phyloP scores from a whole-genome alignment of 2,329 filamentous ascomycete genomes.

The Colletotrichum limetticola region DNA sequence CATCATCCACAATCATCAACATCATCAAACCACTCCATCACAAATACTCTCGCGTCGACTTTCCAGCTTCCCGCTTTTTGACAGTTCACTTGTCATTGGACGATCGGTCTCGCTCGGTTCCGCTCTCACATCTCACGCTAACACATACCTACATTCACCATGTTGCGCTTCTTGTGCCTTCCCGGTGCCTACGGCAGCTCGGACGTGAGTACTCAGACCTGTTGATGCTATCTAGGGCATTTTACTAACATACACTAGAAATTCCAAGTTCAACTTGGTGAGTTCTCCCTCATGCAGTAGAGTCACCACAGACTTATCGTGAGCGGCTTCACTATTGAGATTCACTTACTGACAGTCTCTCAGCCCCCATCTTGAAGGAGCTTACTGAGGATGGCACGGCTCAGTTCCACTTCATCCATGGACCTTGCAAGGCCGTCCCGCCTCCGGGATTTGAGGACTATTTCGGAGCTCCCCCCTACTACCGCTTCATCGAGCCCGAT shows the following conservation, averaged over 20 bases:
- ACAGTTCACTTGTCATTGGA: neutral
- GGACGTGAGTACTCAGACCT: constrained; percentile 51
- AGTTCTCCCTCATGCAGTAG: constrained; percentile 19
- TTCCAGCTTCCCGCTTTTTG: neutral
- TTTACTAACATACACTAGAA: constrained; percentile 50
- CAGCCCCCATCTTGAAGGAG: constrained; percentile 61
- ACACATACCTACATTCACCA: constrained; percentile 14
- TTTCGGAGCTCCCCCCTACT: constrained; percentile 66
- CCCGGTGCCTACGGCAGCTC: constrained; percentile 69
- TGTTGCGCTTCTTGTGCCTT: constrained; percentile 66
- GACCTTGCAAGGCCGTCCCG: constrained; percentile 59
- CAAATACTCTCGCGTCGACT: neutral
- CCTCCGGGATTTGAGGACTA: constrained; percentile 66
- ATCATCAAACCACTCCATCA: neutral
- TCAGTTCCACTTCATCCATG: constrained; percentile 63
- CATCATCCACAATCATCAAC: constrained; percentile 15
- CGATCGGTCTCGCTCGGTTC: neutral
- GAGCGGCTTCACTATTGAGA: constrained; percentile 3
- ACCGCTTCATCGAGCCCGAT: constrained; percentile 64
- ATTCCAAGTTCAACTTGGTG: constrained; percentile 65
- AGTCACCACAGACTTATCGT: constrained; percentile 6
- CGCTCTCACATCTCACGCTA: constrained; percentile 1
- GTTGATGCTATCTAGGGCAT: constrained; percentile 31
- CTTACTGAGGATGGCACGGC: constrained; percentile 56
- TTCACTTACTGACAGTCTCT: constrained; percentile 31